Evolutionary conservation across 352 stramenopile species (phyloP), one percentile per base, ranked within the genome.

Genomic region (Phytophthora meadii): DNA sequence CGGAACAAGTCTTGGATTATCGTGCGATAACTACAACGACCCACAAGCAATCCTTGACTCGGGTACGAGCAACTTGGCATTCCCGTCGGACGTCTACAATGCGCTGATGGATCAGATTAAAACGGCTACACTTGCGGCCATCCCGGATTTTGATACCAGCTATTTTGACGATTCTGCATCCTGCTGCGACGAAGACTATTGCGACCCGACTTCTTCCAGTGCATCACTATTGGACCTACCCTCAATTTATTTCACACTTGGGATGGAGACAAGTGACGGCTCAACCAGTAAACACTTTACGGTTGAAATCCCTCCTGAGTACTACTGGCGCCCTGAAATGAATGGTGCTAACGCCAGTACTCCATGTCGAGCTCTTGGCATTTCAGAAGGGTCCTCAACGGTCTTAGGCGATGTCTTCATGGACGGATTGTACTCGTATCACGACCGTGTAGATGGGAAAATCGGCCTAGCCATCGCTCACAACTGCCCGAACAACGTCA

Each of bases 401-500:
- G 76, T 95, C 41, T 77, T 95, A 11, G 87, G 87, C 9, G 80
- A 90, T 45, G 87, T 95, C n/a, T 92, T 95, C 48, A 90, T 95
- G 82, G 87, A 95, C 52, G 87, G 87, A 0, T 62, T 95, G 30
- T 93, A 88, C 54, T 72, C 81, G 11, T 89, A 92, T 30, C 87
- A 95, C 61, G 82, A 95, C 66, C 85, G 87, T 14, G 71, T 49
- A 2, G 72, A 87, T 59, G 57, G 52, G 10, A 89, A 88, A 49
- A 75, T 92, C 48, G 87, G 87, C 4, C 51, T 95, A 17, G 87
- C 87, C 0, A 74, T 94, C 4, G 83, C 87, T 6, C 67, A 85
- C 50, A 93, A 95, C 50, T 95, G 87, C 39, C 84, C 85, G 15
- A 95, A 95, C 47, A 74, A 69, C 11, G 83, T 83, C 47, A 88